Evolutionary conservation across 129 eudicot species (phyloP), one percentile per base, ranked within the genome.

Genomic region (Solidago caesia): DNA sequence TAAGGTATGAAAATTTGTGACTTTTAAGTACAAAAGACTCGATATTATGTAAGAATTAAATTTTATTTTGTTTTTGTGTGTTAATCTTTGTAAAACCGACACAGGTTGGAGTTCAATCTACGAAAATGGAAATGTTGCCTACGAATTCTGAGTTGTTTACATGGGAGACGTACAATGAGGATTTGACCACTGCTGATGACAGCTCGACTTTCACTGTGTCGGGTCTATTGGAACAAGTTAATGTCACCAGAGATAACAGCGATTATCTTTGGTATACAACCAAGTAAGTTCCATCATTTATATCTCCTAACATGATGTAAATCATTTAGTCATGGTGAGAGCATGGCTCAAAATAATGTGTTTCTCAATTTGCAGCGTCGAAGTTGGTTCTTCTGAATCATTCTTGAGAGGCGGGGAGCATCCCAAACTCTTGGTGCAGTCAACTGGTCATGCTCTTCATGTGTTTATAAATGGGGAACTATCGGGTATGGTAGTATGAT

Each of bases 361-460:
- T 47, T 25, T 56, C 55, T 77, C 8, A 15, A 44, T 71, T 73
- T 76, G 41, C 78, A 91, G 99, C 78, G 91, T 90, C 56, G 86
- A 94, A 29, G 82, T 90, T 72, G 83, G 69, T 71, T 82, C 96
- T 63, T 85, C 98, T 4, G 98, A 92, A 72, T 87, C 96, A 1
- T 92, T 85, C 80, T 76, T 89, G 65, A 85, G 66, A 59, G 85
- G 88, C 12, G 96, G 96, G 29, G 82, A 92, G 52, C 87, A 76
- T 65, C 94, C 96, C 0, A 85, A 86, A 45, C 94, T 92, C 52
- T 78, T 82, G 69, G 94, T 88, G 51, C 84, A 87, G 79, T 86
- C 97, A 52, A 77, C 90, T 0, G 99, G 97, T n/a, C 96, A 94
- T 73, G 95, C 95, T 53, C 87, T 94, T 74, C 97, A 94, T 47